Percentiles rank a stretch among this genome's conserved stretches.
These are phyloP conservation scores for Vitis hybrid DNA, from an alignment of 177 flowering plant genomes.

Conservation along the genomic window DNA sequence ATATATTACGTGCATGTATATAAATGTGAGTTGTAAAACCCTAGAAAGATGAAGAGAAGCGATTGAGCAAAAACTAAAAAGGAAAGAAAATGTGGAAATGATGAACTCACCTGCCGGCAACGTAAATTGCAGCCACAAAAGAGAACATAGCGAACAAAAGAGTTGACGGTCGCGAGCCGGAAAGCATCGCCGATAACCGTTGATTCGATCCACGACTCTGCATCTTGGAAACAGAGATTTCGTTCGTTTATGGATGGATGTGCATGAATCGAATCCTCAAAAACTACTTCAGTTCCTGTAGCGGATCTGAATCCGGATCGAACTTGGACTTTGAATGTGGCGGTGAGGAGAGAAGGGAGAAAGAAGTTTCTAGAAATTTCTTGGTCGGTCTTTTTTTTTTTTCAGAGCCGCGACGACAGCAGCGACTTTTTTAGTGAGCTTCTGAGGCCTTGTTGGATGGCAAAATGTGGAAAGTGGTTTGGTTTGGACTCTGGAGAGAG, in stretches of 20 bases:
- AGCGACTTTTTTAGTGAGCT: neutral
- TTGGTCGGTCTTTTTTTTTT: too few relatives aligned
- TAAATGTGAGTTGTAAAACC: constrained; percentile 1
- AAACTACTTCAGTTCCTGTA: too few relatives aligned
- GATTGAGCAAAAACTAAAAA: neutral
- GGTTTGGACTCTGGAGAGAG: too few relatives aligned
- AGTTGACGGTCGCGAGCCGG: constrained; percentile 35
- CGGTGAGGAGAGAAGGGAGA: neutral
- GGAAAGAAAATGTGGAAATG: neutral
- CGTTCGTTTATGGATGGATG: too few relatives aligned
- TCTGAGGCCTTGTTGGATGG: too few relatives aligned
- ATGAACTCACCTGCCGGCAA: constrained; percentile 64
- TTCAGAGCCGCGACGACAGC: neutral
- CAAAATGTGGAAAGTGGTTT: too few relatives aligned
- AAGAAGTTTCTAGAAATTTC: neutral
- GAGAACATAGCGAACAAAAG: constrained; percentile 55
- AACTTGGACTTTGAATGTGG: neutral
- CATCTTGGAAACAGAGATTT: constrained; percentile 14
- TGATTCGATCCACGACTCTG: constrained; percentile 31
- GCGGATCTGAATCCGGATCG: too few relatives aligned
- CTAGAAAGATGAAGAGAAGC: neutral
- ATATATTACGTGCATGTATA: too few relatives aligned
- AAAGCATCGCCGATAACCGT: constrained; percentile 23
- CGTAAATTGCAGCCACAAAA: constrained; percentile 50
- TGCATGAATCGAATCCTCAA: too few relatives aligned